A percentile compares a stretch with the other conserved stretches of the same genome.
phyloP scores from a whole-genome alignment of 148 eudicot species.

The Spergularia marina region DNA sequence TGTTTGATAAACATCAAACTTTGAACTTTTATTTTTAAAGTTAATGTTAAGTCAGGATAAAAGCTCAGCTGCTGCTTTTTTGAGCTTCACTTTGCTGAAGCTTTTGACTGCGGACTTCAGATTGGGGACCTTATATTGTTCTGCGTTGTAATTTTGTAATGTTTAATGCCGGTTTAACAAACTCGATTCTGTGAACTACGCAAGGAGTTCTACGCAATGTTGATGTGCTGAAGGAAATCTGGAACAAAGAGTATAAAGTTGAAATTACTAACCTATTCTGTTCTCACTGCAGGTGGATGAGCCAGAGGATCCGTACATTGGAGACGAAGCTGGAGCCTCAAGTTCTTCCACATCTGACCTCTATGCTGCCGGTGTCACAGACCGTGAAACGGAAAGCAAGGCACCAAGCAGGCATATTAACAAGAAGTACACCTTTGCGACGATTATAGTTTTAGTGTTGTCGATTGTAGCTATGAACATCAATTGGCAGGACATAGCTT shows the following conservation, averaged over 20 bases:
- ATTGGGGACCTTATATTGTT: too few relatives aligned
- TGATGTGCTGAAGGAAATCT: neutral
- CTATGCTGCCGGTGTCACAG: slow-evolving; percentile 2
- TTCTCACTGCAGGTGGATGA: slow-evolving; percentile 35
- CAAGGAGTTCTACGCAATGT: neutral
- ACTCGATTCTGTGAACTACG: neutral
- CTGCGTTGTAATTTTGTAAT: neutral
- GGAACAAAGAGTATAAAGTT: neutral
- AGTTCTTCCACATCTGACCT: slow-evolving; percentile 23
- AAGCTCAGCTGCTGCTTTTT: too few relatives aligned
- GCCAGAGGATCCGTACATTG: slow-evolving; percentile 19
- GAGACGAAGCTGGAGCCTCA: slow-evolving; percentile 29
- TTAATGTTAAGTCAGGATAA: too few relatives aligned
- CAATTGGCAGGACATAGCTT: slow-evolving; percentile 21
- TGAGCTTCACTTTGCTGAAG: too few relatives aligned
- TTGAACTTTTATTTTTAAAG: too few relatives aligned
- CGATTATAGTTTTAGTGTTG: slow-evolving; percentile 37
- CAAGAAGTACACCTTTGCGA: slow-evolving; percentile 27
- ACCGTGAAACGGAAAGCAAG: slow-evolving; percentile 17
- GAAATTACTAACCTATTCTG: neutral
- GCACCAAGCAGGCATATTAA: slow-evolving; percentile 8
- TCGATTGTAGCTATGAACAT: slow-evolving; percentile 37
- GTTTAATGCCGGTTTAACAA: neutral
- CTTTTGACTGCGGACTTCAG: too few relatives aligned
- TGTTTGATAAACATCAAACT: too few relatives aligned